Base-by-base conservation (phyloP, 169 alveolate species). In the Eimeria necatrix region DNA sequence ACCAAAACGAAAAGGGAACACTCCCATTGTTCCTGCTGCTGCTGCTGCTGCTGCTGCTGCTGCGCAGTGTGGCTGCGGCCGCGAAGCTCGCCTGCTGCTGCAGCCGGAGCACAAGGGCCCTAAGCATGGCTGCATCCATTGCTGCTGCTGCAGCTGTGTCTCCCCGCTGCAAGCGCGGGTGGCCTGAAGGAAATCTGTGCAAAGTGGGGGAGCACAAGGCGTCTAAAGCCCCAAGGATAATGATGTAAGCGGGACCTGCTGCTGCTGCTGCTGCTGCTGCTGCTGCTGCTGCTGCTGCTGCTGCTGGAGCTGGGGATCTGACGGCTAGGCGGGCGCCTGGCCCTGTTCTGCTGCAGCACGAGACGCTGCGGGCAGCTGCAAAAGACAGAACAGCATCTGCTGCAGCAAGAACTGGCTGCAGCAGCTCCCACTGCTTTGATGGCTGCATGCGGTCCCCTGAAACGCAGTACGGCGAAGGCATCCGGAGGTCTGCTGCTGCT, bases 141-240 rank as follows among this genome's bases (percentile, higher is more conserved):
- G 83, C 93, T 61, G 83, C 68, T 61, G 93, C 81, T 60, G 93
- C 93, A 61, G 93, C 81, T 10, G 93, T 64, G 68, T 49, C 93
- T 32, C 93, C 68, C 6, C 93, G 60, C 60, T 20, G 83, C 56
- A 32, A 0, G 46, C 81, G 93, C 22, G 83, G 93, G 32, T 85
- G 93, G 24, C 32, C 10, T 16, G 81, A 85, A 18, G 81, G 80
- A n/a, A 59, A 46, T n/a, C 93, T 26, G 64, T 64, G 80, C 59
- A 59, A 48, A 0, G 83, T 41, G 7, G 81, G 93, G 20, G 93
- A 41, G 26, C 93, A 60, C 41, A 61, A 18, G 3, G 51, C 4
- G 64, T 64, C 83, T 18, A 61, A 68, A 32, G 26, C 68, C 26
- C 80, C 81, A 4, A 64, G 26, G 60, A 64, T 56, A 4, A 59